phyloP scores from a whole-genome alignment of 2,329 filamentous ascomycete genomes.

The Diaporthe sp. region DNA sequence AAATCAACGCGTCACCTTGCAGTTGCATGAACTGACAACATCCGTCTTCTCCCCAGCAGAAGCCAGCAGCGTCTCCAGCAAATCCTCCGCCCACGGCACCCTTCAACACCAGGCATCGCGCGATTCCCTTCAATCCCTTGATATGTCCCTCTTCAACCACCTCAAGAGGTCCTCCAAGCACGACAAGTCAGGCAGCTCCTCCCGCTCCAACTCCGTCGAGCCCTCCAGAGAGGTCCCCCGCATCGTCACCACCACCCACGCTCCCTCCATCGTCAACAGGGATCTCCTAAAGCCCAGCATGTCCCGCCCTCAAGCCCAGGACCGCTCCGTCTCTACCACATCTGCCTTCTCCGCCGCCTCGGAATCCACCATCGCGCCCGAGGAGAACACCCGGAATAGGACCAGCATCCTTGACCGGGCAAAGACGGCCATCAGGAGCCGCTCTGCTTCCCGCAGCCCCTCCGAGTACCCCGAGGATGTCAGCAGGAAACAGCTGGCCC shows the following conservation, averaged over 20 bases:
- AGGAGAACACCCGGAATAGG: constrained; percentile 36
- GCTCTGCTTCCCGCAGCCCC: constrained; percentile 36
- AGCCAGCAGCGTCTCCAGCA: constrained; percentile 38
- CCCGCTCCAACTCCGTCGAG: constrained; percentile 36
- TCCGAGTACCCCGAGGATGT: constrained; percentile 26
- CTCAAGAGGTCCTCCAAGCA: constrained; percentile 37
- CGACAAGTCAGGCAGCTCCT: constrained; percentile 36
- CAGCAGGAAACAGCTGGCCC: constrained; percentile 34
- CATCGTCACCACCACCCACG: constrained; percentile 40
- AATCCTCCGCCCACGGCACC: constrained; percentile 34
- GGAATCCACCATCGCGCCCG: constrained; percentile 38
- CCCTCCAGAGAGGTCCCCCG: constrained; percentile 36
- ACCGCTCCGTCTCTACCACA: constrained; percentile 36
- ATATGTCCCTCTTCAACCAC: constrained; percentile 40
- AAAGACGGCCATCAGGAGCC: constrained; percentile 36
- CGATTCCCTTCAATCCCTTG: constrained; percentile 39
- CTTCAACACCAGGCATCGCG: constrained; percentile 38
- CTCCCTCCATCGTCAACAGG: constrained; percentile 37
- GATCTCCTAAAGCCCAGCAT: constrained; percentile 37
- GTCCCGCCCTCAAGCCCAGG: constrained; percentile 35
- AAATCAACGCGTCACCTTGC: constrained; percentile 33
- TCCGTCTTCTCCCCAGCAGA: constrained; percentile 33
- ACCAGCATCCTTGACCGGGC: constrained; percentile 35
- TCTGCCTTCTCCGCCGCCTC: constrained; percentile 37
- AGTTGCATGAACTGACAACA: constrained; percentile 34